Evolutionary conservation across 2,329 filamentous ascomycete genomes (phyloP).

Genomic region (Fusarium sp.): DNA sequence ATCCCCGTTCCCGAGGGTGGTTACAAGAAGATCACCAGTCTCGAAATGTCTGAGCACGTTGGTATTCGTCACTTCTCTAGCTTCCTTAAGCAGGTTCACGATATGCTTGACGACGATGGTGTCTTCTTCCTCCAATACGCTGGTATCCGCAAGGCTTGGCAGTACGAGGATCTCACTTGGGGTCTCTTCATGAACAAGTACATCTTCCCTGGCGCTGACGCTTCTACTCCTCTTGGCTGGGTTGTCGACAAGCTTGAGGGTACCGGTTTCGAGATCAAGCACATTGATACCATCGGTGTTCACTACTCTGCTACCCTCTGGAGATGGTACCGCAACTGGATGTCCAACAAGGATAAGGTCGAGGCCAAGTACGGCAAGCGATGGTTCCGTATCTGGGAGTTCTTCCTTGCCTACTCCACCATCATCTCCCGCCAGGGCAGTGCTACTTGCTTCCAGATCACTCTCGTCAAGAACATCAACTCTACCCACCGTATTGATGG

Average conservation of each 20-base stretch:
- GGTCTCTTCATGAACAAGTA: constrained; percentile 99
- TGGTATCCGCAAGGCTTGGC: constrained; percentile 93
- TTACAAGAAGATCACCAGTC: constrained; percentile 95
- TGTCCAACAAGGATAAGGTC: constrained; percentile 92
- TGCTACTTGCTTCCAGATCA: constrained; percentile 91
- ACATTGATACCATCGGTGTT: constrained; percentile 90
- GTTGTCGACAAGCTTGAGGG: constrained; percentile 87
- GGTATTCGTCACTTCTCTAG: constrained; percentile 86
- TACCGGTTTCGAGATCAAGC: constrained; percentile 80
- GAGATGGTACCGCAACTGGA: constrained; percentile 99
- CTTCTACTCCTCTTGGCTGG: constrained; percentile 90
- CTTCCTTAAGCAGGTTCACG: constrained; percentile 88
- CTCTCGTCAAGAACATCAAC: constrained; percentile 92
- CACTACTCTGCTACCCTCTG: constrained; percentile 97
- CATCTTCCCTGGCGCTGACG: constrained; percentile 96
- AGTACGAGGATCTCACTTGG: constrained; percentile 98
- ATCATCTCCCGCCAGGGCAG: constrained; percentile 87
- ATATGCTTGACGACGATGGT: constrained; percentile 97
- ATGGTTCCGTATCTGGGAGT: constrained; percentile 98
- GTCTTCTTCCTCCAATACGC: constrained; percentile 96
- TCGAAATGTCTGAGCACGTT: constrained; percentile 99
- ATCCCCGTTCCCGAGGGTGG: constrained; percentile 76
- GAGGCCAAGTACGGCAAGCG: constrained; percentile 93
- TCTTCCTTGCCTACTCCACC: constrained; percentile 87
- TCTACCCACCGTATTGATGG: constrained; percentile 86